Conservation (phyloP, 352 stramenopile genomes). For the Globisporangium paddicum region DNA sequence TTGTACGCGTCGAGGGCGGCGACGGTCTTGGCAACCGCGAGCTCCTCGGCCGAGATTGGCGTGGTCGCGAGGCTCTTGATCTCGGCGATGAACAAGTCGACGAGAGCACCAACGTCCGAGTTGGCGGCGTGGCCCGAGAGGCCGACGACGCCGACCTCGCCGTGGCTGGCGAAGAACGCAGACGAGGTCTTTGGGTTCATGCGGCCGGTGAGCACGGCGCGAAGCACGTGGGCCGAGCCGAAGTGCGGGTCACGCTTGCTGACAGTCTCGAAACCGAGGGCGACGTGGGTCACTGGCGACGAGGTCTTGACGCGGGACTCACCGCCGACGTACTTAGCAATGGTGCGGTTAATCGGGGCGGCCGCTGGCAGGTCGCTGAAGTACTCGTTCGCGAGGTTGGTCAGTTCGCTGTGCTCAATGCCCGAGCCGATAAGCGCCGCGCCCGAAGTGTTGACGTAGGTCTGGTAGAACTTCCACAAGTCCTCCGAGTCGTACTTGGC, state of each 20-base stretch:
- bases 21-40: constrained; percentile 67
- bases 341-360: constrained; percentile 15
- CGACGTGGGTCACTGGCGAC: constrained; percentile 59
- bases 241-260: constrained; percentile 38
- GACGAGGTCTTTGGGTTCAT: constrained; percentile 60
- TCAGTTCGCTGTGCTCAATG: constrained; percentile 57
- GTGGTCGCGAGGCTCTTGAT: constrained; percentile 69
- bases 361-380: constrained; percentile 43
- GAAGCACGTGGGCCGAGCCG: constrained; percentile 59
- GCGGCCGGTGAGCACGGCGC: constrained; percentile 51
- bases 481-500: constrained; percentile 35
- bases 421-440: constrained; percentile 59
- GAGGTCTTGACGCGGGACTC: constrained; percentile 72
- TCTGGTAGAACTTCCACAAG: constrained; percentile 53
- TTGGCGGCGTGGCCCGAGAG: constrained; percentile 47
- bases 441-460: constrained; percentile 64
- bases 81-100: constrained; percentile 64
- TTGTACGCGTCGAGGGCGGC: constrained; percentile 41
- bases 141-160: constrained; percentile 57
- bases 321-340: constrained; percentile 70
- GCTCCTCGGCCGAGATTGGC: constrained; percentile 59
- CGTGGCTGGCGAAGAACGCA: constrained; percentile 61
- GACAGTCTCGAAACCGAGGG: constrained; percentile 59
- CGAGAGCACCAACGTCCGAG: constrained; percentile 53
- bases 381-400: constrained; percentile 57